Evolutionary conservation across 108 stramenopile genomes (phyloP).

Genomic region (Cylindrotheca fusiformis): DNA sequence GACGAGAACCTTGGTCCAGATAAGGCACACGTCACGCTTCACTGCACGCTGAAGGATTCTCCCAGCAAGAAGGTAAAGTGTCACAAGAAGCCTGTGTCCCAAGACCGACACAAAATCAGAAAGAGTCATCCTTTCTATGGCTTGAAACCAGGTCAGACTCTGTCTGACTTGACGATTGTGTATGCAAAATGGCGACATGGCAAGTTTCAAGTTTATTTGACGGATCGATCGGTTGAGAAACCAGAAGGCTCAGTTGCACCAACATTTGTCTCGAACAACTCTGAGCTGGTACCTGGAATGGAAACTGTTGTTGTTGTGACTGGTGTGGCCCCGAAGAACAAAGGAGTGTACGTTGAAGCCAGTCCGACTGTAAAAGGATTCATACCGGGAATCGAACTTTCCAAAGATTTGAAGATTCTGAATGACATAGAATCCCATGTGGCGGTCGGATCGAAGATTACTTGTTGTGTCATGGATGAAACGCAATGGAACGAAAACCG

Average conservation of each 20-base stretch:
- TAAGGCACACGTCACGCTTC: slow-evolving; percentile 51
- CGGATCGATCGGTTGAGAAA: slow-evolving; percentile 15
- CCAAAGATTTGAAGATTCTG: slow-evolving; percentile 49
- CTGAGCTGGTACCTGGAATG: slow-evolving; percentile 54
- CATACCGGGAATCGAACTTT: slow-evolving; percentile 70
- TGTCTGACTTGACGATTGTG: slow-evolving; percentile 53
- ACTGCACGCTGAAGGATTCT: slow-evolving; percentile 66
- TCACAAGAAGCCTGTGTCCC: slow-evolving; percentile 32
- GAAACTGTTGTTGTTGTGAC: slow-evolving; percentile 51
- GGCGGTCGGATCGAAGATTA: slow-evolving; percentile 51
- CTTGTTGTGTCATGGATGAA: slow-evolving; percentile 58
- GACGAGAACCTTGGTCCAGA: slow-evolving; percentile 17
- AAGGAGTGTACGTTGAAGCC: slow-evolving; percentile 64
- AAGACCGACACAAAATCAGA: slow-evolving; percentile 41
- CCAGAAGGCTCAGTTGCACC: slow-evolving; percentile 17
- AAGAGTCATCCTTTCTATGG: slow-evolving; percentile 75
- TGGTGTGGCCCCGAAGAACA: slow-evolving; percentile 36
- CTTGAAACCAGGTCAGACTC: slow-evolving; percentile 45
- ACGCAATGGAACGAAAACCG: slow-evolving; percentile 22
- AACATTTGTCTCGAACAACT: slow-evolving; percentile 34
- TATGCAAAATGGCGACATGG: slow-evolving; percentile 13
- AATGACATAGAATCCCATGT: slow-evolving; percentile 55
- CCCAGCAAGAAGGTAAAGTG: slow-evolving; percentile 18
- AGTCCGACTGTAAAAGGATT: slow-evolving; percentile 68
- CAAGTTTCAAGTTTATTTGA: slow-evolving; percentile 13